Base-by-base conservation (phyloP, 495 filamentous ascomycete species). In the Aspergillus kassunensis region DNA sequence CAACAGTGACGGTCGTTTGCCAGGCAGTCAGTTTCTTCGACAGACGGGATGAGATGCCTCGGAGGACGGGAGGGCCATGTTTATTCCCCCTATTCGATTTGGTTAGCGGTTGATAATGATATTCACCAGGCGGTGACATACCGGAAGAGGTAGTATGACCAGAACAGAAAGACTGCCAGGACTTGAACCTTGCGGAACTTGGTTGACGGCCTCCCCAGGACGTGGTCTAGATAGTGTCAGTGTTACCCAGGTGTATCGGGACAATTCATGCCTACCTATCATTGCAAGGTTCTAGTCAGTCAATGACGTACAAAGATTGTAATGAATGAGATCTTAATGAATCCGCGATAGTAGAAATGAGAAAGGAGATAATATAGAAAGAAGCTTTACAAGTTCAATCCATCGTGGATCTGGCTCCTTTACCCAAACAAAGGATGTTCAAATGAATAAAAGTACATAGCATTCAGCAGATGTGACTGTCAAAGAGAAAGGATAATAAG, bases 171-270 rank as follows among this genome's bases (percentile, higher is more conserved):
- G 0, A 97, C 93, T 21, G 87, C 84, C 50, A 97, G 80, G 55
- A 98, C 91, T 66, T 98, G 92, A 20, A 95, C 84, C 61, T 95
- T 90, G 51, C 93, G 86, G 62, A 93, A 96, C 69, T 88, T 84
- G 53, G 87, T 85, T 7, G 91, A 96, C 29, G 93, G 93, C 55
- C 88, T 82, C 52, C 93, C 93, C 31, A 98, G 79, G 48, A 97
- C 84, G 73, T 98, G 93, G 65, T 98, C 93, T 85, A 44, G 20
- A 16, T 45, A 0, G 18, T 7, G 12, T 48, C 36, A 45, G 40
- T 50, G 53, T 40, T 33, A 50, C 46, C 7, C 18, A 27, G 34
- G 23, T 1, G n/a, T n/a, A 39, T 36, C 12, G 20, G 23, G 20
- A 18, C 20, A n/a, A 24, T 41, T 20, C 12, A 12, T n/a, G 31